Conservation (phyloP, 2,329 filamentous ascomycete genomes). For the Verticillium isaacii region DNA sequence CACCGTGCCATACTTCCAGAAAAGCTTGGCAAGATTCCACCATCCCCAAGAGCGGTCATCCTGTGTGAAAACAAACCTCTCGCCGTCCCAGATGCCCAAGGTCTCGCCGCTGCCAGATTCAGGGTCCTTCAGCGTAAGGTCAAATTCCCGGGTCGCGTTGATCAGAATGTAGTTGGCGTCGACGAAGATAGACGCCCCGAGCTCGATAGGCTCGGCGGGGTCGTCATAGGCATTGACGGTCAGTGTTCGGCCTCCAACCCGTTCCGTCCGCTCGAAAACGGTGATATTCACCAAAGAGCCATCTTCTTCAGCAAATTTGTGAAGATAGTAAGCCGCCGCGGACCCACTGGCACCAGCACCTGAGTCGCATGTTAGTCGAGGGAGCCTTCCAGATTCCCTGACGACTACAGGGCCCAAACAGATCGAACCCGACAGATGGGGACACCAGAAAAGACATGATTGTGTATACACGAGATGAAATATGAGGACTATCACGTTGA, state of each 20-base stretch:
- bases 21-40: constrained; percentile 75
- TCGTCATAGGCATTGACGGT: constrained; percentile 76
- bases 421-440: not conserved
- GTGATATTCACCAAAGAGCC: constrained; percentile 69
- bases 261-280: constrained; percentile 74
- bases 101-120: constrained; percentile 45
- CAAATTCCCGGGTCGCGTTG: constrained; percentile 66
- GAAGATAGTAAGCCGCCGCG: constrained; percentile 79
- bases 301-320: constrained; percentile 61
- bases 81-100: constrained; percentile 82
- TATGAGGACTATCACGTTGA: not conserved
- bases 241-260: constrained; percentile 80
- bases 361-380: constrained; percentile 27
- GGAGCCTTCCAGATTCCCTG: not conserved
- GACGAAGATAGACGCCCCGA: constrained; percentile 92
- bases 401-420: too few relatives aligned
- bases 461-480: not conserved
- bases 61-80: constrained; percentile 65
- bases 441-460: not conserved
- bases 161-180: constrained; percentile 76
- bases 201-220: constrained; percentile 65
- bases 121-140: constrained; percentile 51
- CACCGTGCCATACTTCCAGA: constrained; percentile 81
- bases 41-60: constrained; percentile 58
- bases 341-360: constrained; percentile 87